Evolutionary conservation across 805 yeast genomes (phyloP), one percentile per base, ranked within the genome.

Genomic region (Metschnikowia koreensis): DNA sequence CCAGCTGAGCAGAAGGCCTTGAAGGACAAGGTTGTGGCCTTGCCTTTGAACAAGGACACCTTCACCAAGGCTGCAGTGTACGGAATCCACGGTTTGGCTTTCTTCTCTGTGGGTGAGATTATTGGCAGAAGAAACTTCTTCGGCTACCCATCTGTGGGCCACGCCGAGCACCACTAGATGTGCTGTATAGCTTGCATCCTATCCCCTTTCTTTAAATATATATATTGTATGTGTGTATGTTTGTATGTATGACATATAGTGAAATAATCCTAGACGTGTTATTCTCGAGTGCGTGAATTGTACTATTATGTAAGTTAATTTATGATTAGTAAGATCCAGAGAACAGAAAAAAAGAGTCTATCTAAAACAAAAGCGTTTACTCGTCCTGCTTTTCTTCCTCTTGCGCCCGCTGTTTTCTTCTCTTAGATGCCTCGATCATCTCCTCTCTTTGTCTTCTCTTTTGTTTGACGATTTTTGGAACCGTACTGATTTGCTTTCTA

Each of bases 51-150:
- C 68, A 84, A 80, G 70, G 83, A 80, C 60, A 78, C 79, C 65
- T 78, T 74, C 59, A 71, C 83, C 62, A 83, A 81, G 73, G 87
- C 80, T 69, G 86, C 86, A 62, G 86, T 92, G 45, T 84, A 82
- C 73, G 84, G 83, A 60, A 74, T 91, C 61, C 99, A 94, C 76
- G 74, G 93, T 50, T 77, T 89, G 60, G 99, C 97, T 58, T 81
- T 92, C 69, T 94, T 91, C 75, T 83, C 97, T 28, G 79, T 93
- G 44, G 99, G 99, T 69, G 99, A 94, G 81, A 83, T 92, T 62
- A 80, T 94, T 66, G 99, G 99, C 67, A 90, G 98, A 81, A 87
- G 98, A 80, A 83, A 88, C 66, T 63, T 94, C 55, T 88, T 91
- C 66, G 97, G 97, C 61, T 93, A 94, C 80, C 88, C 89, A 66